Evolutionary conservation across 1,139 yeast species (phyloP).

Genomic region (Yamadazyma diospyri): DNA sequence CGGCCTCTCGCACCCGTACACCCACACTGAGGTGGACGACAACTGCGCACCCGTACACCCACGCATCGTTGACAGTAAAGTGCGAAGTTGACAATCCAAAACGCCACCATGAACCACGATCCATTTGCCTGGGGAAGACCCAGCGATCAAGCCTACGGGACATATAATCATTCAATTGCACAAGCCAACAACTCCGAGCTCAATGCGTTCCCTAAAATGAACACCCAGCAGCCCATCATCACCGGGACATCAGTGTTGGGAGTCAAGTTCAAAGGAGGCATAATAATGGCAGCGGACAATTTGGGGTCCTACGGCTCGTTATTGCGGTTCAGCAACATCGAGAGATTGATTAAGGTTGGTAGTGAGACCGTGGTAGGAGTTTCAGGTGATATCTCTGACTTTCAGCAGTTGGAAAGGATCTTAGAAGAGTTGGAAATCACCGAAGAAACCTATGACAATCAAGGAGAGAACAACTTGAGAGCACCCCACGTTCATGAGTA

Average conservation of each 20-base stretch:
- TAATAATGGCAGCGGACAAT: slow-evolving; percentile 92
- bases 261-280: slow-evolving; percentile 84
- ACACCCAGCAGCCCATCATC: slow-evolving; percentile 91
- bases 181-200: slow-evolving; percentile 24
- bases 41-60: slow-evolving; percentile 1
- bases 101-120: slow-evolving; percentile 77
- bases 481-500: slow-evolving; percentile 90
- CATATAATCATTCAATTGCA: slow-evolving; percentile 72
- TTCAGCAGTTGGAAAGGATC: slow-evolving; percentile 75
- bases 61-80: slow-evolving; percentile 1
- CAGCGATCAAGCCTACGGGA: slow-evolving; percentile 72
- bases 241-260: slow-evolving; percentile 97
- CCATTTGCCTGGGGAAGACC: slow-evolving; percentile 97
- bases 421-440: slow-evolving; percentile 72
- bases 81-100: slow-evolving; percentile 1
- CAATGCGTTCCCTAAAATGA: slow-evolving; percentile 61
- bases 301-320: slow-evolving; percentile 92
- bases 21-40: neutral
- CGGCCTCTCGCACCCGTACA: neutral
- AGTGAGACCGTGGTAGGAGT: slow-evolving; percentile 84
- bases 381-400: slow-evolving; percentile 92
- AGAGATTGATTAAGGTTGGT: slow-evolving; percentile 83
- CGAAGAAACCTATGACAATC: slow-evolving; percentile 78
- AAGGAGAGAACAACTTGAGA: slow-evolving; percentile 65
- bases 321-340: slow-evolving; percentile 79